phyloP scores from a whole-genome alignment of 177 flowering plant species.

The Tripterygium wilfordii region DNA sequence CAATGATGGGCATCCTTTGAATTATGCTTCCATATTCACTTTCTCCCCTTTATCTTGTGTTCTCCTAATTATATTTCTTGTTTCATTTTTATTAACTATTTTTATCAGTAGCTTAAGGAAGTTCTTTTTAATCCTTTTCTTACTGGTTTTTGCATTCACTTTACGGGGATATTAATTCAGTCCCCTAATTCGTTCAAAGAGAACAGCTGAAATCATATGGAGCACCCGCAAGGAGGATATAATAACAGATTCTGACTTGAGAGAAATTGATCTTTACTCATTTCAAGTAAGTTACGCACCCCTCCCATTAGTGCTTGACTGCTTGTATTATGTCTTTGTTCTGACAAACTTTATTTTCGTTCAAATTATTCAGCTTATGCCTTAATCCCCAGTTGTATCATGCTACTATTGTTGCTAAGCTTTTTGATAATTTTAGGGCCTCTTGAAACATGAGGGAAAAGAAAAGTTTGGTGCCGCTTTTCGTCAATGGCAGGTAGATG shows the following conservation, averaged over 20 bases:
- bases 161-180: too few species aligned
- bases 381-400: too few species aligned
- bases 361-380: too few species aligned
- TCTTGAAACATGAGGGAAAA: slow-evolving; percentile 81
- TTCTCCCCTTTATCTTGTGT: neutral
- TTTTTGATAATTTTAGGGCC: slow-evolving; percentile 54
- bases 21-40: too few species aligned
- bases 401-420: too few species aligned
- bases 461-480: slow-evolving; percentile 68
- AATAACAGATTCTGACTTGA: slow-evolving; percentile 58
- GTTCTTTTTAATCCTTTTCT: neutral
- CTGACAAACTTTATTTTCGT: too few species aligned
- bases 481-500: slow-evolving; percentile 82
- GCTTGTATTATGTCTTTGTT: too few species aligned
- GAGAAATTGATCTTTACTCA: slow-evolving; percentile 94
- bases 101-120: neutral
- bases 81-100: neutral
- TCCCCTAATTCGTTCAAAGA: slow-evolving; percentile 75
- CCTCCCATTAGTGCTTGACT: too few species aligned
- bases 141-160: neutral
- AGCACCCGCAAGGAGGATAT: slow-evolving; percentile 53
- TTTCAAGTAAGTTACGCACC: slow-evolving; percentile 59
- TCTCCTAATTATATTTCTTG: neutral
- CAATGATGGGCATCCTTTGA: too few species aligned
- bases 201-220: slow-evolving; percentile 97